These are phyloP conservation scores for Chaetomium fimeti DNA, from an alignment of 495 filamentous ascomycete genomes.

Conservation along the genomic window DNA sequence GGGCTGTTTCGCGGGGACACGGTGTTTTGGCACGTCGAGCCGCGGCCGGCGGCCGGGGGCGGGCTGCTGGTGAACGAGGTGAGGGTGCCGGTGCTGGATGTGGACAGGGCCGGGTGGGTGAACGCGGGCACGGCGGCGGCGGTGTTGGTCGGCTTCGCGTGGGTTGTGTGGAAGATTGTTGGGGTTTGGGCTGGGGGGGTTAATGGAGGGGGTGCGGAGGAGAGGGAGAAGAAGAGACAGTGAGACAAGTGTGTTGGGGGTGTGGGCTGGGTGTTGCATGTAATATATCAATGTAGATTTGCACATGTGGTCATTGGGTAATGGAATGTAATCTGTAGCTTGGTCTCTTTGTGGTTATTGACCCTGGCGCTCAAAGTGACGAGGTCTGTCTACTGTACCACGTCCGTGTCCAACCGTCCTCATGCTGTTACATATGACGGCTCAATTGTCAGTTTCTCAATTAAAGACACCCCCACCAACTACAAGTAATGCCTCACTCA, in stretches of 20 bases:
- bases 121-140: slow-evolving; percentile 68
- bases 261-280: neutral
- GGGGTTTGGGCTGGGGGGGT: slow-evolving; percentile 41
- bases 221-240: slow-evolving; percentile 39
- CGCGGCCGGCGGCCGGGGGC: slow-evolving; percentile 40
- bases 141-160: slow-evolving; percentile 70
- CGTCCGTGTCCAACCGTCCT: too few species aligned
- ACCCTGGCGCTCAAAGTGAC: neutral
- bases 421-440: too few species aligned
- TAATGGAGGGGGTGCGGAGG: slow-evolving; percentile 12
- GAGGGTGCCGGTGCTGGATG: slow-evolving; percentile 73
- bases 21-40: slow-evolving; percentile 81
- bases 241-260: neutral
- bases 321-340: neutral
- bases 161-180: slow-evolving; percentile 68
- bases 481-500: too few species aligned
- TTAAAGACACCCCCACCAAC: too few species aligned
- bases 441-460: too few species aligned
- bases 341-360: neutral
- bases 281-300: neutral
- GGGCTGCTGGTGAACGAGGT: slow-evolving; percentile 56
- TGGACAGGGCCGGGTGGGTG: slow-evolving; percentile 57
- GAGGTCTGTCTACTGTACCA: neutral
- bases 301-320: neutral
- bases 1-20: slow-evolving; percentile 75